Conservation (phyloP, 768 basidiomycete species). For the Dendrothele bispora region DNA sequence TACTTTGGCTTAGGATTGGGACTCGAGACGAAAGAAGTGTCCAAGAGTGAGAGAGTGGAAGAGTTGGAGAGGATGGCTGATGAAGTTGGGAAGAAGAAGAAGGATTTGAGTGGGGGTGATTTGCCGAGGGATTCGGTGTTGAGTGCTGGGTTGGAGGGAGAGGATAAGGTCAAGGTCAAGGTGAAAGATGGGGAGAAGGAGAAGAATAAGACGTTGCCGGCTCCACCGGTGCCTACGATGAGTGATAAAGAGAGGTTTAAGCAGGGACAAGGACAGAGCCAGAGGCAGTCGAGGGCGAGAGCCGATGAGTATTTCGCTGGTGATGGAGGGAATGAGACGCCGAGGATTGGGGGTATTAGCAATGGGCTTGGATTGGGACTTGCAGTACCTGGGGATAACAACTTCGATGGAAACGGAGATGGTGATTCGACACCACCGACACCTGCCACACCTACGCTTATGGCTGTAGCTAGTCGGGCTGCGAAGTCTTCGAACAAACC, state of each 20-base stretch:
- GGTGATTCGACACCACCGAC: slow-evolving; percentile 33
- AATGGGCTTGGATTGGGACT: too few relatives aligned
- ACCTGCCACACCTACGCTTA: slow-evolving; percentile 55
- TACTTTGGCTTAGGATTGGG: neutral
- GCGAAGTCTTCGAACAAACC: too few relatives aligned
- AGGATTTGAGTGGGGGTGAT: slow-evolving; percentile 26
- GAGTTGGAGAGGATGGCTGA: slow-evolving; percentile 74
- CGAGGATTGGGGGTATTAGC: too few relatives aligned
- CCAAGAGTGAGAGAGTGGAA: slow-evolving; percentile 62
- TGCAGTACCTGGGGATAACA: too few relatives aligned
- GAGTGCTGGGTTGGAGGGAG: slow-evolving; percentile 14
- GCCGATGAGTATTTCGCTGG: slow-evolving; percentile 10
- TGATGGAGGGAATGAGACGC: too few relatives aligned
- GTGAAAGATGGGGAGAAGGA: slow-evolving; percentile 6
- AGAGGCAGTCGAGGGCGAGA: neutral
- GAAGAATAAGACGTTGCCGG: slow-evolving; percentile 61
- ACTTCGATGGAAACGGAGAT: slow-evolving; percentile 15
- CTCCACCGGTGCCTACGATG: slow-evolving; percentile 52
- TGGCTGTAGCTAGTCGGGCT: slow-evolving; percentile 40
- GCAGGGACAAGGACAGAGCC: slow-evolving; percentile 17
- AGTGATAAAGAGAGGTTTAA: slow-evolving; percentile 27
- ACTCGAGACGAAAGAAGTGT: slow-evolving; percentile 13
- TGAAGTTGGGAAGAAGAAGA: slow-evolving; percentile 39
- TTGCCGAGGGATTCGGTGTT: slow-evolving; percentile 37
- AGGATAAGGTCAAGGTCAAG: slow-evolving; percentile 10